A percentile compares a stretch with the other conserved stretches of the same genome.
Evolutionary conservation across 2,329 filamentous ascomycete genomes (phyloP).

Genomic region (Graphilbum ipis-grandicollis): DNA sequence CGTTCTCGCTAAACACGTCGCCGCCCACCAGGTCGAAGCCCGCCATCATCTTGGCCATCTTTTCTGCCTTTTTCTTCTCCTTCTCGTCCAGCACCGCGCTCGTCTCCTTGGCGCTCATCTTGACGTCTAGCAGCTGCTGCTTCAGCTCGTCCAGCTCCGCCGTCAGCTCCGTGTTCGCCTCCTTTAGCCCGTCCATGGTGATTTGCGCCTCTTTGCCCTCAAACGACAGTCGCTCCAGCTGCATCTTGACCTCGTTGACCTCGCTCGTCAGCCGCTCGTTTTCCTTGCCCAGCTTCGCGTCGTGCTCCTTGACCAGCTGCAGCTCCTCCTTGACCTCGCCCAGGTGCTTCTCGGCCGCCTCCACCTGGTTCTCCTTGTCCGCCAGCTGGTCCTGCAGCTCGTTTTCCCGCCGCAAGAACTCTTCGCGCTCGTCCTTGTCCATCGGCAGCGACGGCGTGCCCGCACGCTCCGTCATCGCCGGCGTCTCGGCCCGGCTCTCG

Average conservation of each 20-base stretch:
- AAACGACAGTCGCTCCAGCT: conserved; percentile 85
- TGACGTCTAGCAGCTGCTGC: conserved; percentile 85
- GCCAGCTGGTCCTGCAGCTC: conserved; percentile 93
- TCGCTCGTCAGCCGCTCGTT: conserved; percentile 78
- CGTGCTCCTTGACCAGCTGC: conserved; percentile 67
- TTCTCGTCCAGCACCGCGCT: conserved; percentile 86
- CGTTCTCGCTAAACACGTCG: conserved; percentile 87
- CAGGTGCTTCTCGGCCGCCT: conserved; percentile 61
- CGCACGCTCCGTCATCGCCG: conserved; percentile 57
- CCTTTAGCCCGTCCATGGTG: conserved; percentile 93
- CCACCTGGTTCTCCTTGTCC: conserved; percentile 74
- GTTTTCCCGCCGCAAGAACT: conserved; percentile 88
- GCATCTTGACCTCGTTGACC: conserved; percentile 89
- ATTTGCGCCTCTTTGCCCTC: conserved; percentile 95
- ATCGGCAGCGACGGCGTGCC: conserved; percentile 75
- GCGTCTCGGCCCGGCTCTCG: conserved; percentile 46
- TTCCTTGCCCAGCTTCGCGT: conserved; percentile 66
- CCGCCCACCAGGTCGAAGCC: conserved; percentile 89
- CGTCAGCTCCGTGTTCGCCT: conserved; percentile 86
- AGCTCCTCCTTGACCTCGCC: conserved; percentile 78
- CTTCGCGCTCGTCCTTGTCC: conserved; percentile 93
- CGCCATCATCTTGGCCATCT: conserved; percentile 99
- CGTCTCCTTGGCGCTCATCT: conserved; percentile 91
- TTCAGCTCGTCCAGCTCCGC: conserved; percentile 86
- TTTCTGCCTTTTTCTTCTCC: conserved; percentile 95